A percentile compares a stretch with the other conserved stretches of the same genome.
Evolutionary conservation across 2,329 filamentous ascomycete genomes (phyloP).

Genomic region (Xylaria multiplex): DNA sequence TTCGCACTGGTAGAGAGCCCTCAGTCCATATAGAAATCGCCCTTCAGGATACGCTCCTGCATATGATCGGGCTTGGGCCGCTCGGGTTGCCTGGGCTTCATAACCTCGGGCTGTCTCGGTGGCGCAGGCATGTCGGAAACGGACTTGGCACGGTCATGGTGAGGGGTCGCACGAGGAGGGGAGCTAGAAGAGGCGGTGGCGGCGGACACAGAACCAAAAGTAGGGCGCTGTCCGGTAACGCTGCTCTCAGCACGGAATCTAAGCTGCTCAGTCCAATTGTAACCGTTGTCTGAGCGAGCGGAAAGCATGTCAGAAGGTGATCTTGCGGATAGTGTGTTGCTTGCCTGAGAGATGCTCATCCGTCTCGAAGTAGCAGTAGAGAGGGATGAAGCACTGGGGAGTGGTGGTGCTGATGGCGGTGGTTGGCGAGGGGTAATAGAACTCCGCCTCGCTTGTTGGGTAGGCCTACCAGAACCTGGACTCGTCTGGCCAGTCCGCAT

Average conservation of each 20-base stretch:
- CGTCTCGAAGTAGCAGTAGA: constrained; percentile 48
- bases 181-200: constrained; percentile 47
- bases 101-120: constrained; percentile 60
- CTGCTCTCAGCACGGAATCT: constrained; percentile 89
- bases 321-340: constrained; percentile 66
- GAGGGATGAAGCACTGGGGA: constrained; percentile 52
- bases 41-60: constrained; percentile 96
- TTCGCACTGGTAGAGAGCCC: background rate
- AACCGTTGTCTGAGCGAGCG: constrained; percentile 83
- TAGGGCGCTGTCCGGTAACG: constrained; percentile 66
- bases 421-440: constrained; percentile 46
- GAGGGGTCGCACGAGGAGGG: constrained; percentile 54
- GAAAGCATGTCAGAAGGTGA: constrained; percentile 72
- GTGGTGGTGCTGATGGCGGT: constrained; percentile 43
- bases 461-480: constrained; percentile 69
- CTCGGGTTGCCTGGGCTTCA: constrained; percentile 58
- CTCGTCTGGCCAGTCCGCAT: constrained; percentile 70
- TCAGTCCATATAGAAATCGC: constrained; percentile 98
- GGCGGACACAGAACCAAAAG: constrained; percentile 59
- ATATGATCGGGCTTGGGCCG: constrained; percentile 87
- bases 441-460: constrained; percentile 47
- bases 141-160: constrained; percentile 76
- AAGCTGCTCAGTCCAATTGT: constrained; percentile 97
- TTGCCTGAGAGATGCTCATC: constrained; percentile 62
- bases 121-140: constrained; percentile 71